Conservation (phyloP, 352 stramenopile species). For the Phytophthora uliginosa region DNA sequence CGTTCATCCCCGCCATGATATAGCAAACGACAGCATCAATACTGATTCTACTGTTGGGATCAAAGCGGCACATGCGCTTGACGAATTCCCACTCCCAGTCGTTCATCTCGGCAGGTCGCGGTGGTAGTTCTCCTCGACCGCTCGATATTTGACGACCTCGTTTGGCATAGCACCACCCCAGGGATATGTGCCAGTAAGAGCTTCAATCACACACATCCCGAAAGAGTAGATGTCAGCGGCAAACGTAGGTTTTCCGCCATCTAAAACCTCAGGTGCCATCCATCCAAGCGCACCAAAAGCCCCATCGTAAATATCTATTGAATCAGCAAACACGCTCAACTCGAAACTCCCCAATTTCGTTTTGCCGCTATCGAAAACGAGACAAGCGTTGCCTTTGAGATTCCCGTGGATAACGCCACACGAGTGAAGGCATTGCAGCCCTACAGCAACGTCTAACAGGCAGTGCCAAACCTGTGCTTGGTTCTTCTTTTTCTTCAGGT, state of each 20-base stretch:
- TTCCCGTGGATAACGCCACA: background rate
- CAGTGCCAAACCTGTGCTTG: background rate
- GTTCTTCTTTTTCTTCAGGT: background rate
- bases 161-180: background rate
- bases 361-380: background rate
- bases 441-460: background rate
- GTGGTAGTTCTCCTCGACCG: background rate
- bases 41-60: background rate
- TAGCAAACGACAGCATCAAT: background rate
- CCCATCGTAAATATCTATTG: background rate
- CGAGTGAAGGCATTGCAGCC: background rate
- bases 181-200: background rate
- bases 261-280: background rate
- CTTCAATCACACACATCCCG: constrained; percentile 2
- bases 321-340: background rate
- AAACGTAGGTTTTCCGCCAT: background rate
- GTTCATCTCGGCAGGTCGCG: background rate
- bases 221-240: constrained; percentile 2
- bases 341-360: background rate
- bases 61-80: constrained; percentile 1
- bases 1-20: background rate
- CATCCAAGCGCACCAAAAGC: background rate
- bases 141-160: background rate
- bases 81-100: background rate
- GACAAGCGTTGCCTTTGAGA: background rate